Base-by-base conservation (phyloP, 352 stramenopile genomes). In the Phytopythium ostracodes region DNA sequence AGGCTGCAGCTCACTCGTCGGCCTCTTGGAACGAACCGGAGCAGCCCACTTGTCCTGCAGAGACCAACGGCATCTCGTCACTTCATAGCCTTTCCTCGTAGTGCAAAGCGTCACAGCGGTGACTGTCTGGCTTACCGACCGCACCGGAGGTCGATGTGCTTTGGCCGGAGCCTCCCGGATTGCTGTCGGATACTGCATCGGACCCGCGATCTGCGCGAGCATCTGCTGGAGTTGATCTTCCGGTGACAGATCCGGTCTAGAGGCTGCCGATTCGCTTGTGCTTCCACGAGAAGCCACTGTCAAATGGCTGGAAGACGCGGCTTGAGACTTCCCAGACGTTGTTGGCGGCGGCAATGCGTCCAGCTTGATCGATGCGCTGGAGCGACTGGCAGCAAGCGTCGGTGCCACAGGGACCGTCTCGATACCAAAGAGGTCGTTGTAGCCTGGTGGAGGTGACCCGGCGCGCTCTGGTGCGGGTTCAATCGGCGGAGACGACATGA, bases 341-440 rank as follows among this genome's bases (percentile, higher is more conserved):
- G 20, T n/a, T 18, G 24, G 1, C 14, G 35, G 53, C 10, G 53
- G 35, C 15, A 59, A 59, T 49, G 53, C 53, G 2, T 59, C 53
- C 20, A 51, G 27, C 29, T 60, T 60, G 55, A 60, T 60, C 20
- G 54, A 60, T n/a, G 54, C 36, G 42, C 25, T 51, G 2, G 55
- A 60, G 52, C n/a, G 60, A 46, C 52, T 60, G 60, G 24, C 24
- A 43, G 17, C 17, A 24, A 46, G 20, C 50, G 29, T 18, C 27
- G 38, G 36, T 24, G 66, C 38, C 11, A 81, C 67, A 1, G 70
- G 29, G 0, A 88, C 59, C 1, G 77, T 90, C 61, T 90, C 79
- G 33, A 90, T 76, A 2, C 77, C 81, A 42, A 90, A 90, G 7
- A 90, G 57, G 35, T 88, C 81, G 46, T 86, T 64, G 53, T 88